A percentile compares a stretch with the other conserved stretches of the same genome.
phyloP scores from a whole-genome alignment of 78 protist species.

The Dictyostelium citrinum region DNA sequence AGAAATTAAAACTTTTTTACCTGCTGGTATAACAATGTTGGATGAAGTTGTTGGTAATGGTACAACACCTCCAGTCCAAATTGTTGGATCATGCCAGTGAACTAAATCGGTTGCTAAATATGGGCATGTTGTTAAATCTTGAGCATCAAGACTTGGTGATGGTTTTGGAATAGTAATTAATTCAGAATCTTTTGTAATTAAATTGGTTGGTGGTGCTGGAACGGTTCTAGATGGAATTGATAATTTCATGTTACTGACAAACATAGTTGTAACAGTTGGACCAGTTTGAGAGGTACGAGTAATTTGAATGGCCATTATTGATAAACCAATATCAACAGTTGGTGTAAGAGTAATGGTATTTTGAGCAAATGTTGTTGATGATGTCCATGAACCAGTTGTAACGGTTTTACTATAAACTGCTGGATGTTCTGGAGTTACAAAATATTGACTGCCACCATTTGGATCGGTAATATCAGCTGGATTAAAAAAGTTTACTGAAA shows the following conservation, averaged over 20 bases:
- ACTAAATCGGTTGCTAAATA: neutral
- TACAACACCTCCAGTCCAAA: constrained; percentile 40
- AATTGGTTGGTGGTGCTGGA: neutral
- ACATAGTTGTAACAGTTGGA: neutral
- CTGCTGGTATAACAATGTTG: constrained; percentile 28
- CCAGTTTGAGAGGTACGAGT: neutral
- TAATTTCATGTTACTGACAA: neutral
- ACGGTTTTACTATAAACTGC: neutral
- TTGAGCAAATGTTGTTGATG: neutral
- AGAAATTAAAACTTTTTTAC: constrained; percentile 20
- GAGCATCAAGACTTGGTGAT: neutral
- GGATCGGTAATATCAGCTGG: neutral
- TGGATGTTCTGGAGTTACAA: neutral
- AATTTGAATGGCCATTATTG: neutral
- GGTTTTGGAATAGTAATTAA: constrained; percentile 13
- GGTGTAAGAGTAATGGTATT: neutral
- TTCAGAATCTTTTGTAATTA: constrained; percentile 1
- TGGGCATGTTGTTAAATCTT: constrained; percentile 33
- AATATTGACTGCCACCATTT: constrained; percentile 6
- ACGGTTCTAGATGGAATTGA: neutral
- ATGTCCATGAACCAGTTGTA: constrained; percentile 9
- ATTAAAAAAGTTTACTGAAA: neutral
- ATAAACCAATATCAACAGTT: neutral
- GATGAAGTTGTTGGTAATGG: constrained; percentile 12
- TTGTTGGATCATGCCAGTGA: constrained; percentile 62